Conservation (phyloP, 129 eudicot genomes). For the Logfia minima region DNA sequence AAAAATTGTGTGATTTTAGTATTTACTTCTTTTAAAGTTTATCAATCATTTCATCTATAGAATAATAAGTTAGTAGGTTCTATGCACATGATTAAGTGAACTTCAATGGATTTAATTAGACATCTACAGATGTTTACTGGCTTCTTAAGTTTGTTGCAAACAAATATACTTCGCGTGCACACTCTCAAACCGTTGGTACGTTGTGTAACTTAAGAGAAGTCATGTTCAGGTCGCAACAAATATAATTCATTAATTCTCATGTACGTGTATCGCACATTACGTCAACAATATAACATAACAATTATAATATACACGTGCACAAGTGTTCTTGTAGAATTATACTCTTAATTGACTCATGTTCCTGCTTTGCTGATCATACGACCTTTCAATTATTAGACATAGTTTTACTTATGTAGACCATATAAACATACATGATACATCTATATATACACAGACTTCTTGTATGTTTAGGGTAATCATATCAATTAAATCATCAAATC, state of each 20-base stretch:
- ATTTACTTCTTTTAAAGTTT: not conserved
- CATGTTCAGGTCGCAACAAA: constrained; percentile 16
- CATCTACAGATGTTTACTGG: not conserved
- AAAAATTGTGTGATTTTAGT: too few species aligned
- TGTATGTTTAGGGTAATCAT: too few species aligned
- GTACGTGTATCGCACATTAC: constrained; percentile 17
- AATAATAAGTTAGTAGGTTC: too few species aligned
- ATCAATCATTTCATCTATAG: not conserved
- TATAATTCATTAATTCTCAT: not conserved
- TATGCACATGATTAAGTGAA: too few species aligned
- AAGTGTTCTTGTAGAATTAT: constrained; percentile 2
- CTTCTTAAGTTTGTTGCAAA: constrained; percentile 13
- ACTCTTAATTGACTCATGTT: not conserved
- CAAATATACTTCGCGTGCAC: constrained; percentile 26
- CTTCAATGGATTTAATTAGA: too few species aligned
- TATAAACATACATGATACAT: too few species aligned
- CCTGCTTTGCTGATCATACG: not conserved
- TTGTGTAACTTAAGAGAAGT: constrained; percentile 14
- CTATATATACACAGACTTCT: not conserved
- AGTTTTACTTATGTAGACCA: too few species aligned
- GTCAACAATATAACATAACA: not conserved
- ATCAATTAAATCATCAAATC: not conserved
- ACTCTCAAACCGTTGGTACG: not conserved
- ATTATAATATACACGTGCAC: not conserved
- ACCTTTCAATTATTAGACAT: too few species aligned